These are phyloP conservation scores for Knufia fluminis DNA, from an alignment of 2,329 filamentous ascomycete genomes.

Conservation along the genomic window DNA sequence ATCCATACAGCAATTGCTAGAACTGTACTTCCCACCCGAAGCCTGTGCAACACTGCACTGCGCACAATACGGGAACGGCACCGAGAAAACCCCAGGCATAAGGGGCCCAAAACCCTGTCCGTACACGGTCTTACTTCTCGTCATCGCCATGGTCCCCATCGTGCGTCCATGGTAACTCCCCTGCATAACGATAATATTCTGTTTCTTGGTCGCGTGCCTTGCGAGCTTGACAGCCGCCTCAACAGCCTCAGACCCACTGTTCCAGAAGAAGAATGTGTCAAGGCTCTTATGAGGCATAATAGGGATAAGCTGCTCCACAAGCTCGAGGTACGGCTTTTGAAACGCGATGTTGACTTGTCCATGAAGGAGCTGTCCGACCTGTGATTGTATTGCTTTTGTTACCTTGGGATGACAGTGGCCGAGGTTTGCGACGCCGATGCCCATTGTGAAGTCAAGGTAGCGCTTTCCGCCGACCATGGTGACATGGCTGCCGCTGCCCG, in stretches of 20 bases:
- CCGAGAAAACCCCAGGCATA: constrained; percentile 32
- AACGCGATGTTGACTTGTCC: constrained; percentile 35
- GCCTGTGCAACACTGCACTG: constrained; percentile 28
- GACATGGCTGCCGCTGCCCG: constrained; percentile 27
- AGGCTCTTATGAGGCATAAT: constrained; percentile 30
- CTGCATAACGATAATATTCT: constrained; percentile 32
- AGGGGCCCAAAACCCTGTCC: constrained; percentile 29
- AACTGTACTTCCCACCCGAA: constrained; percentile 25
- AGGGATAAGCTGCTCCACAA: constrained; percentile 28
- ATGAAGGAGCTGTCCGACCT: constrained; percentile 31
- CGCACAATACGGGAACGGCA: constrained; percentile 32
- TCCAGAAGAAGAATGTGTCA: constrained; percentile 35
- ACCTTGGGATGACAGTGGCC: constrained; percentile 31
- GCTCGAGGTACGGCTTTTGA: constrained; percentile 30
- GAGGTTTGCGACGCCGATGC: constrained; percentile 29
- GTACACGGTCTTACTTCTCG: constrained; percentile 9
- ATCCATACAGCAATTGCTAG: constrained; percentile 33
- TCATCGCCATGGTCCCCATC: constrained; percentile 20
- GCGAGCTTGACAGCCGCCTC: constrained; percentile 31
- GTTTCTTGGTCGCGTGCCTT: constrained; percentile 29
- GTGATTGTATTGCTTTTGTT: constrained; percentile 29
- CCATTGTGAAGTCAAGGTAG: constrained; percentile 29
- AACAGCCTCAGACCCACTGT: constrained; percentile 29
- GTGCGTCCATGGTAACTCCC: constrained; percentile 31
- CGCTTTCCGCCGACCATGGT: constrained; percentile 25